Evolutionary conservation across 805 yeast genomes (phyloP).

Genomic region (Hermanozyma aechmeae): DNA sequence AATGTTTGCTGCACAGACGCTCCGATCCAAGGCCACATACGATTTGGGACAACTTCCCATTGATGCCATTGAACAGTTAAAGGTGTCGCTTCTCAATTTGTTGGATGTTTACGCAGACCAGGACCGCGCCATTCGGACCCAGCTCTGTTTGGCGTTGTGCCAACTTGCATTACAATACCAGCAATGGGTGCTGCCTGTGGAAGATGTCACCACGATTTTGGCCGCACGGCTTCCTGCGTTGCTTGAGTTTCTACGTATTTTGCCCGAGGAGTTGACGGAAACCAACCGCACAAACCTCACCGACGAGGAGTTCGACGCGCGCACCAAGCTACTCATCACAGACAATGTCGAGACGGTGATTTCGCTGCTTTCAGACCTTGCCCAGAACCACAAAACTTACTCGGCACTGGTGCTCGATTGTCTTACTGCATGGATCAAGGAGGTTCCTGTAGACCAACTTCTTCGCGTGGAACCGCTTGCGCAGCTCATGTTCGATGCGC

Average conservation of each 20-base stretch:
- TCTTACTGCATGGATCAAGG: slow-evolving; percentile 84
- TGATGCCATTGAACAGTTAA: slow-evolving; percentile 45
- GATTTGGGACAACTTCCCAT: slow-evolving; percentile 68
- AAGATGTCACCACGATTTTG: slow-evolving; percentile 50
- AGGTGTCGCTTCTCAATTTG: slow-evolving; percentile 55
- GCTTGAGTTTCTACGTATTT: slow-evolving; percentile 71
- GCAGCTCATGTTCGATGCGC: slow-evolving; percentile 50
- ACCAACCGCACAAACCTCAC: slow-evolving; percentile 69
- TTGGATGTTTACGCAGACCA: slow-evolving; percentile 33
- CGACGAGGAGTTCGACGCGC: slow-evolving; percentile 64
- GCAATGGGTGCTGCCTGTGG: slow-evolving; percentile 63
- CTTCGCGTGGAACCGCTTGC: slow-evolving; percentile 57
- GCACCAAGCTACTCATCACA: slow-evolving; percentile 56
- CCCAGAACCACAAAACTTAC: slow-evolving; percentile 10
- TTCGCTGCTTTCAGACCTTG: slow-evolving; percentile 45
- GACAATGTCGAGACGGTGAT: slow-evolving; percentile 64
- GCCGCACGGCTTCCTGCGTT: slow-evolving; percentile 35
- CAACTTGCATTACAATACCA: slow-evolving; percentile 72
- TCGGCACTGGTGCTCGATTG: slow-evolving; percentile 51
- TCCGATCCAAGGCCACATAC: slow-evolving; percentile 75
- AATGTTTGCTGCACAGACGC: slow-evolving; percentile 85
- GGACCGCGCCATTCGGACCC: slow-evolving; percentile 63
- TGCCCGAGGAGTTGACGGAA: slow-evolving; percentile 87
- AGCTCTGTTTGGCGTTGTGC: slow-evolving; percentile 72
- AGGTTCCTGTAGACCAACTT: slow-evolving; percentile 68